Percentiles rank a stretch among this genome's conserved stretches.
phyloP scores from a whole-genome alignment of 2,329 filamentous ascomycete species.

The Chalaropsis ovoidea region DNA sequence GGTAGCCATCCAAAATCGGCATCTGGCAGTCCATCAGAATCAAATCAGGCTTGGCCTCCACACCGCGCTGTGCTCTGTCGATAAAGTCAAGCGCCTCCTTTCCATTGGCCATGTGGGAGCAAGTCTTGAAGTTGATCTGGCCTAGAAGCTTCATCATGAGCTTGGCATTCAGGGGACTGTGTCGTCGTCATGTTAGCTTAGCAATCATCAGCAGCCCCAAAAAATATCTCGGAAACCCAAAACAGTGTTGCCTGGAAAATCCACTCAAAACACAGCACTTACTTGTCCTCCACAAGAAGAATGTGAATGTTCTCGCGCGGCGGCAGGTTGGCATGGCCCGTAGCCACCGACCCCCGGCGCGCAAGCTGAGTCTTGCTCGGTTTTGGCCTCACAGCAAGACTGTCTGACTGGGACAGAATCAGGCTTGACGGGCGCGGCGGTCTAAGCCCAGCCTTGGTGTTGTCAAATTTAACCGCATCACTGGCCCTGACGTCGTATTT shows the following conservation, averaged over 20 bases:
- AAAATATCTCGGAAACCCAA: background rate
- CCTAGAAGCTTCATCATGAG: conserved; percentile 28
- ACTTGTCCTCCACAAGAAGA: conserved; percentile 76
- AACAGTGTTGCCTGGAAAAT: too few relatives aligned
- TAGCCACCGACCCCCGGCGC: conserved; percentile 36
- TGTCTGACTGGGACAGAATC: background rate
- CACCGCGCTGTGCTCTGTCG: conserved; percentile 41
- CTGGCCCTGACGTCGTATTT: background rate
- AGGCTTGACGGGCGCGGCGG: background rate
- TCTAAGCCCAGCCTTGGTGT: background rate
- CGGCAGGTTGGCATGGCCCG: background rate
- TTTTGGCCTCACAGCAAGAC: background rate
- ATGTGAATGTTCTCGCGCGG: conserved; percentile 52
- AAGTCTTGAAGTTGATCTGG: conserved; percentile 25
- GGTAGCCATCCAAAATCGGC: conserved; percentile 68
- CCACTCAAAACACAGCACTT: conserved; percentile 31
- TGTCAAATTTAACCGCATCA: too few relatives aligned
- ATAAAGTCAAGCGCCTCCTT: conserved; percentile 70
- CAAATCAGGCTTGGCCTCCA: conserved; percentile 54
- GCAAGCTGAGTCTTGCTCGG: conserved; percentile 27
- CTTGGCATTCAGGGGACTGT: conserved; percentile 25
- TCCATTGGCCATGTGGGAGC: conserved; percentile 51
- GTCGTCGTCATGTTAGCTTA: conserved; percentile 1
- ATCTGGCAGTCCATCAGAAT: conserved; percentile 73
- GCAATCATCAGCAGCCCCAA: background rate